A percentile compares a stretch with the other conserved stretches of the same genome.
Conservation (phyloP, 257 asterid species). For the Rehmannia glutinosa region DNA sequence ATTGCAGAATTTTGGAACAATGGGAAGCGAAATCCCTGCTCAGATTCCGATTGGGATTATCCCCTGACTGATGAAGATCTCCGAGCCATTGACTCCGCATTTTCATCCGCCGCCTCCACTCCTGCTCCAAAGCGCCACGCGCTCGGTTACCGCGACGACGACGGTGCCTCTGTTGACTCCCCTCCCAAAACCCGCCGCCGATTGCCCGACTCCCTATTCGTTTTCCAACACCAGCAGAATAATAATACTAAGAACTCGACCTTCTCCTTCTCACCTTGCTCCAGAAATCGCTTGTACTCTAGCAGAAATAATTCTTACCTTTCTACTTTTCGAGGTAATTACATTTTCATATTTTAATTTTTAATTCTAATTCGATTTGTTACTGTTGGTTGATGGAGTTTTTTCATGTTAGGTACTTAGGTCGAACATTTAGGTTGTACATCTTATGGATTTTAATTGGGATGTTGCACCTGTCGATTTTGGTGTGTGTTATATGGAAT, state of each 20-base stretch:
- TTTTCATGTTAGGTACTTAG: neutral
- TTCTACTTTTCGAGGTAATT: constrained; percentile 34
- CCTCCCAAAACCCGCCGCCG: constrained; percentile 49
- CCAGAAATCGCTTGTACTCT: constrained; percentile 23
- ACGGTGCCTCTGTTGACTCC: constrained; percentile 16
- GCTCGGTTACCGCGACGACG: constrained; percentile 5
- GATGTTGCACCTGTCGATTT: neutral
- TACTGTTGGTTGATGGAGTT: neutral
- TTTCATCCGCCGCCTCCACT: constrained; percentile 31
- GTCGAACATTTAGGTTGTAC: neutral
- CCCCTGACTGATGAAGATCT: constrained; percentile 77
- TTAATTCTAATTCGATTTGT: neutral
- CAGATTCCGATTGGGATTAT: constrained; percentile 51
- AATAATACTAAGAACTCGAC: constrained; percentile 7
- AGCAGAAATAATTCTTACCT: neutral
- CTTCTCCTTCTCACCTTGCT: constrained; percentile 31
- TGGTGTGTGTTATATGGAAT: neutral
- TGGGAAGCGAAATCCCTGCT: constrained; percentile 23
- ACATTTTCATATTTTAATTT: neutral
- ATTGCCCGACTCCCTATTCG: constrained; percentile 71
- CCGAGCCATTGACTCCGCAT: constrained; percentile 56
- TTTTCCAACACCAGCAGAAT: constrained; percentile 26
- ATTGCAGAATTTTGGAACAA: neutral
- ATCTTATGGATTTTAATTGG: neutral
- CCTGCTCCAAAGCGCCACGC: constrained; percentile 30